Evolutionary conservation across 176 grass and related monocot genomes (phyloP), one percentile per base, ranked within the genome.

Genomic region (Oryza longistaminata): DNA sequence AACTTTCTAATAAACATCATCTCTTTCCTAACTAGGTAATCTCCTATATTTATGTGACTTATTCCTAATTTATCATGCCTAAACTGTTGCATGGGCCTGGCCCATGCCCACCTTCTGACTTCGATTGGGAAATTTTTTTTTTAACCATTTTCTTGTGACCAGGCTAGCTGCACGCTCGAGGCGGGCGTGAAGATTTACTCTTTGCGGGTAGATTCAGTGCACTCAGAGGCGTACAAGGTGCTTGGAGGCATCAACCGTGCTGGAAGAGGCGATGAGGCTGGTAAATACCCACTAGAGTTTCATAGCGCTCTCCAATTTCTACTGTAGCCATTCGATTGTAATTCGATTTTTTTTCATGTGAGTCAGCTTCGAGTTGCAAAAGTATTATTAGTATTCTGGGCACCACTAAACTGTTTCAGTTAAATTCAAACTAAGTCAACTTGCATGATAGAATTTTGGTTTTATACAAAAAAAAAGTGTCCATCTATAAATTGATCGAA

Each of bases 121-220:
- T 61, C 88, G 45, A 49, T 70, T 31, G 29, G n/a, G 29, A 3
- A 31, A 3, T n/a, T 31, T 31, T 31, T 29, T 31, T 31, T 31
- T 31, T 31, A 72, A 43, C n/a, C 67, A n/a, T 79, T 39, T 66
- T 82, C 27, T 70, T 33, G 40, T 67, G 64, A 78, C n/a, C 39
- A 96, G 93, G 93, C 96, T 58, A 99, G 96, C 45, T 99, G 96
- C 81, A 99, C 93, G 0, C 81, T 99, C 43, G 96, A 99, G 62
- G 96, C 96, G 8, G 96, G 96, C 1, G 90, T 99, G 43, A 99
- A 99, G 81, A 99, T 99, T 64, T 99, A 99, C 72, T 99, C 96
- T 1, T 68, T 94, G 64, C 92, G 96, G 46, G 96, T 99, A 5
- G 96, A 99, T 89, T 99, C 91, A 0, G 93, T 93, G 45, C 93